Evolutionary conservation across 139 green algal genomes (phyloP).

Genomic region (Dunaliella primolecta): DNA sequence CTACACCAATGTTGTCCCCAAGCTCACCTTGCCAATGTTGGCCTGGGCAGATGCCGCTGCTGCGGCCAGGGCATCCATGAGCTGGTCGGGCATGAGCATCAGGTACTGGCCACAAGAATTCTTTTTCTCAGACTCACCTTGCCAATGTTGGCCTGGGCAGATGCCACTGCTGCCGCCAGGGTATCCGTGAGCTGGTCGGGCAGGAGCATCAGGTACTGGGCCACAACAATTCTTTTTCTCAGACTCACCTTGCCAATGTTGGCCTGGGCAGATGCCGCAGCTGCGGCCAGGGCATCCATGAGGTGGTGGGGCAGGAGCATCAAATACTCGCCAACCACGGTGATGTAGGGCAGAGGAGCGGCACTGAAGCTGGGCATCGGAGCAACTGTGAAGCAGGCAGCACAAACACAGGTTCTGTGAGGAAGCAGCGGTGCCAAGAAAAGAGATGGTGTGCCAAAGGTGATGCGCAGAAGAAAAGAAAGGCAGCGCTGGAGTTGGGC

Average conservation of each 20-base stretch:
- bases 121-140: no score
- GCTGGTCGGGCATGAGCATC: slow-evolving; percentile 86
- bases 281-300: background rate
- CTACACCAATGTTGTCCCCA: slow-evolving; percentile 64
- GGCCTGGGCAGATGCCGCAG: background rate
- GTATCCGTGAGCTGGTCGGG: slow-evolving; percentile 6
- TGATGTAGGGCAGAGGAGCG: slow-evolving; percentile 78
- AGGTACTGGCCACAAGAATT: no score
- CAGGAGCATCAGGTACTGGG: slow-evolving; percentile 69
- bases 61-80: slow-evolving; percentile 24
- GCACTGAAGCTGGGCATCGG: slow-evolving; percentile 79
- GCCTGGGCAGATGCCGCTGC: background rate
- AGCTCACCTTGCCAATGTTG: background rate
- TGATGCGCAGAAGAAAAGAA: no score
- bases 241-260: background rate
- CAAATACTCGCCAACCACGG: slow-evolving; percentile 80
- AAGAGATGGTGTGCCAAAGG: no score
- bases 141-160: background rate
- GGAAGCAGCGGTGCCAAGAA: no score
- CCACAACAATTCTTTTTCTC: background rate
- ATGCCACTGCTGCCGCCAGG: background rate
- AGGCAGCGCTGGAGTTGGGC: slow-evolving; percentile 84
- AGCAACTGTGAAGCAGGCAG: slow-evolving; percentile 8
- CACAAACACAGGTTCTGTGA: no score
- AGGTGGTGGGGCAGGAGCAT: slow-evolving; percentile 88